Percentiles rank a stretch among this genome's conserved stretches.
These are phyloP conservation scores for Yamadazyma sp. DNA, from an alignment of 805 yeast species.

Conservation along the genomic window DNA sequence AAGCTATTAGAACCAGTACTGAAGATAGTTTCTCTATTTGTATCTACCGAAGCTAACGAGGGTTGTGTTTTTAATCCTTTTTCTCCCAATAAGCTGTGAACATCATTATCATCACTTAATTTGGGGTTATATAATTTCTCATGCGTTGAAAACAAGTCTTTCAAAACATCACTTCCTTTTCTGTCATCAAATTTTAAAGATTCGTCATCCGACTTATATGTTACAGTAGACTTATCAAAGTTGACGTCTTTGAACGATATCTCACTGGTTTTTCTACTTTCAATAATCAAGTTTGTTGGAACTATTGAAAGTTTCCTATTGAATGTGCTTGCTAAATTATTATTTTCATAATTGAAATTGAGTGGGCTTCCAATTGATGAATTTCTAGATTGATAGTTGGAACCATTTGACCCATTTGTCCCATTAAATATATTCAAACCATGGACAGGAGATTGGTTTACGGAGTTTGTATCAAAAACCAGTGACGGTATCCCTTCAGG, in stretches of 20 bases:
- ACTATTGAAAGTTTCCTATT: constrained; percentile 26
- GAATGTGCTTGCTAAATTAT: constrained; percentile 6
- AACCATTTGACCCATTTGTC: no score
- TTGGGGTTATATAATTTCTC: constrained; percentile 26
- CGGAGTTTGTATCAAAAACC: not conserved
- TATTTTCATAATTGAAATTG: constrained; percentile 11
- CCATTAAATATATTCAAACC: not conserved
- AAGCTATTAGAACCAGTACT: not conserved
- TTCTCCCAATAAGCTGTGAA: constrained; percentile 5
- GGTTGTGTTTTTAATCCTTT: constrained; percentile 7
- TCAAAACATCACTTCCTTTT: constrained; percentile 15
- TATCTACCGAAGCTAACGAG: constrained; percentile 11
- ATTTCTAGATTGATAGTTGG: constrained; percentile 13
- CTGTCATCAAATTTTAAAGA: constrained; percentile 4
- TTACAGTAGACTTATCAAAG: constrained; percentile 9
- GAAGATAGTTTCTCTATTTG: constrained; percentile 9
- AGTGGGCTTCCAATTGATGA: constrained; percentile 23
- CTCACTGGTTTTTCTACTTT: constrained; percentile 9
- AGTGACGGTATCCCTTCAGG: constrained; percentile 6
- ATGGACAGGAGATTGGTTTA: not conserved
- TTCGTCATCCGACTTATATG: constrained; percentile 1
- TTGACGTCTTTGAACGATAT: constrained; percentile 25
- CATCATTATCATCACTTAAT: constrained; percentile 4
- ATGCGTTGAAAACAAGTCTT: constrained; percentile 29
- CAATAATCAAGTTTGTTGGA: constrained; percentile 22